Evolutionary conservation across 148 eudicot genomes (phyloP), one percentile per base, ranked within the genome.

Genomic region (Linanthus parryae): DNA sequence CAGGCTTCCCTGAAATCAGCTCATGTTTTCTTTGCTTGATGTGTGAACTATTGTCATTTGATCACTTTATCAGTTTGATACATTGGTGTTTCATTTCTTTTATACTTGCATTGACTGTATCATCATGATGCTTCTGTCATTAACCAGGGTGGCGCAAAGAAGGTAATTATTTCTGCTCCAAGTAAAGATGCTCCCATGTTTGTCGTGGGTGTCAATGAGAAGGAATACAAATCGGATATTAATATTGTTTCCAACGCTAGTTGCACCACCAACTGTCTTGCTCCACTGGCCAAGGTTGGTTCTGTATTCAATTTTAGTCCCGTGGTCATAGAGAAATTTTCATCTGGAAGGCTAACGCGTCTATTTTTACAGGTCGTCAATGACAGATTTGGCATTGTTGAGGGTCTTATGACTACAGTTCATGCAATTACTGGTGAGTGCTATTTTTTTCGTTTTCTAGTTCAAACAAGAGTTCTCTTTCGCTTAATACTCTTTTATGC

Each of bases 101-200:
- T n/a, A n/a, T n/a, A n/a, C n/a, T n/a, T n/a, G n/a, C n/a, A n/a
- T n/a, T n/a, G n/a, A n/a, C n/a, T n/a, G n/a, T n/a, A n/a, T n/a
- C n/a, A n/a, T n/a, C n/a, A n/a, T n/a, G n/a, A n/a, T n/a, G n/a
- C n/a, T n/a, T n/a, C n/a, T n/a, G n/a, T n/a, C n/a, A n/a, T n/a
- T n/a, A n/a, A n/a, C n/a, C 59, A 81, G 88, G 83, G 88, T 50
- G 88, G 88, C 39, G 88, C 88, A 8, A 82, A 82, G 71, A 78
- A 82, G 78, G 84, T 82, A 36, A 23, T 82, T 18, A 82, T 82
- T 33, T 75, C 88, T 43, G 88, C 84, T 25, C 84, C 82, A 33
- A 76, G 82, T 23, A 59, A 49, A 54, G 68, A 80, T 58, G 82
- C 86, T 34, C 82, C 79, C 52, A 80, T 76, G 82, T 76, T 76